These are phyloP conservation scores for Smallanthus sonchifolius DNA, from an alignment of 129 eudicot species.

Conservation along the genomic window DNA sequence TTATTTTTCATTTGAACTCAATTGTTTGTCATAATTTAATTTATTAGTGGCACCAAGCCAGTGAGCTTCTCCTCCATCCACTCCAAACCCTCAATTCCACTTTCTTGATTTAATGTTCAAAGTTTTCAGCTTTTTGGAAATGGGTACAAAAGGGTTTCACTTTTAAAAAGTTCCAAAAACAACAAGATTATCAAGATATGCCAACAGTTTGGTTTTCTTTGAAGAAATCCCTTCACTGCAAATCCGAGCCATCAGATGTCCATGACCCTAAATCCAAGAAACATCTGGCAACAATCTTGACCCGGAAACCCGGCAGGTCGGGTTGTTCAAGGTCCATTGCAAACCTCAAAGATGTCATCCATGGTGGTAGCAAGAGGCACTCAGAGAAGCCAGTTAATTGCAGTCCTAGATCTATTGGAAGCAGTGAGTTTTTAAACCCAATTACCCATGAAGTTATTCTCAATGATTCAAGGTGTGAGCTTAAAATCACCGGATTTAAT, in stretches of 20 bases:
- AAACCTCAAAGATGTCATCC: slow-evolving; percentile 97
- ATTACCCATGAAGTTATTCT: slow-evolving; percentile 91
- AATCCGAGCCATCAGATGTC: slow-evolving; percentile 91
- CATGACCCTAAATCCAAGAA: slow-evolving; percentile 78
- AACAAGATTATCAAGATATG: slow-evolving; percentile 34
- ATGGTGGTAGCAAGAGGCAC: slow-evolving; percentile 97
- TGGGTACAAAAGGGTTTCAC: slow-evolving; percentile 23
- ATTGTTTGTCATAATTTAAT: slow-evolving; percentile 9
- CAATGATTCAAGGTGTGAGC: slow-evolving; percentile 82
- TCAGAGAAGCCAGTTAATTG: slow-evolving; percentile 80
- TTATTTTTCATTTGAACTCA: slow-evolving; percentile 26
- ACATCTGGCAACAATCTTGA: slow-evolving; percentile 64
- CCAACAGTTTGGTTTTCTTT: slow-evolving; percentile 93
- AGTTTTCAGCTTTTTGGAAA: slow-evolving; percentile 25
- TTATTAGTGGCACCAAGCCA: slow-evolving; percentile 20
- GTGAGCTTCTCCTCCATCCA: slow-evolving; percentile 15
- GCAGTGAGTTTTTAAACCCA: slow-evolving; percentile 91
- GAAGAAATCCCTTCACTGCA: slow-evolving; percentile 87
- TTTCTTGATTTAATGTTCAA: slow-evolving; percentile 7
- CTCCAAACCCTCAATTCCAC: slow-evolving; percentile 15
- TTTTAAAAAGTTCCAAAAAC: slow-evolving; percentile 22
- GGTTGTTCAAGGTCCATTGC: slow-evolving; percentile 99
- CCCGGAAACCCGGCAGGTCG: slow-evolving; percentile 66
- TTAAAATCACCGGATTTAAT: slow-evolving; percentile 71
- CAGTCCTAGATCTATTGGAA: slow-evolving; percentile 98